Evolutionary conservation across 2,329 filamentous ascomycete species (phyloP).

Genomic region (Cryphonectria naterciae): DNA sequence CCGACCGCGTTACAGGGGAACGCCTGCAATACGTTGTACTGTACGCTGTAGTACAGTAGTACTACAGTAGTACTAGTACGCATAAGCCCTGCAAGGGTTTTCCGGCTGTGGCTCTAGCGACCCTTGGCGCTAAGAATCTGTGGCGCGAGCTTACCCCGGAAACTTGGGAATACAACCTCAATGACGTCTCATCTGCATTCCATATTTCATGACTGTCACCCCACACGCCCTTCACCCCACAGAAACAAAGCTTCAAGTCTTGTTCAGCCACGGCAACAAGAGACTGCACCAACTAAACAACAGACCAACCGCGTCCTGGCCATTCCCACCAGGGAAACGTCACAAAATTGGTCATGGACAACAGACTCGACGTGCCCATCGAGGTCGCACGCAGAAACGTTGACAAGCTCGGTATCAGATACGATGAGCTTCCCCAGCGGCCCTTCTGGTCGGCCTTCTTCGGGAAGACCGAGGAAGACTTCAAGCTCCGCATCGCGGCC

Average conservation of each 20-base stretch:
- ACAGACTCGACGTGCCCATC: background rate
- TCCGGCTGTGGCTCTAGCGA: conserved; percentile 14
- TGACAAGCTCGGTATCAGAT: conserved; percentile 28
- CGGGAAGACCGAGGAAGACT: background rate
- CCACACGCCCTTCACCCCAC: background rate
- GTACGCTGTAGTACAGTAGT: background rate
- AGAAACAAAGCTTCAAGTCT: background rate
- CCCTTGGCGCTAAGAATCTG: background rate
- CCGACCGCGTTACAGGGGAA: conserved; percentile 17
- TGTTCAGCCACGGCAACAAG: background rate
- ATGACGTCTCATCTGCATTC: conserved; percentile 21
- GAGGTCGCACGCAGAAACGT: conserved; percentile 20
- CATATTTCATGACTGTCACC: background rate
- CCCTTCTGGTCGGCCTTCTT: conserved; percentile 22
- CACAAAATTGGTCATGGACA: background rate
- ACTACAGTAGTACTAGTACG: background rate
- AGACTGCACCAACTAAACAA: background rate
- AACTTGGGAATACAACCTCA: conserved; percentile 8
- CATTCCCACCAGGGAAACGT: background rate
- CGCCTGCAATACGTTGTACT: background rate
- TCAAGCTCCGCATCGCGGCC: conserved; percentile 16
- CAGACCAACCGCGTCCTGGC: background rate
- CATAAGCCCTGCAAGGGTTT: conserved; percentile 14
- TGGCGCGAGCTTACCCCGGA: conserved; percentile 26
- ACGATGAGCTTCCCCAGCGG: conserved; percentile 19